Evolutionary conservation across 2,329 filamentous ascomycete genomes (phyloP).

Genomic region (Fusarium clavum): DNA sequence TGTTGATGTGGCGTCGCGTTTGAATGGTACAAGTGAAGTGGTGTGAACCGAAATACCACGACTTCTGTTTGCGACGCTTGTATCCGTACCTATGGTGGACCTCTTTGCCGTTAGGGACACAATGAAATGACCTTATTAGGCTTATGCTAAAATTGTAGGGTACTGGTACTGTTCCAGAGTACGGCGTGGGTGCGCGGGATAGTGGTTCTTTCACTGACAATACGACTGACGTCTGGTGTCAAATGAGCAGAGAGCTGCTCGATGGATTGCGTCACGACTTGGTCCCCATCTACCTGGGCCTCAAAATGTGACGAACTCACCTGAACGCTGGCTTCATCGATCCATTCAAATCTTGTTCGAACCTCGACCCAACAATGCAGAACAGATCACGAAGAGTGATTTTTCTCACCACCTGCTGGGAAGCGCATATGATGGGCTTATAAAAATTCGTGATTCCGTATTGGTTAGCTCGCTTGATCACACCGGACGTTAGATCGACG

Average conservation of each 20-base stretch:
- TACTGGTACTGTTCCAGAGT: conserved; percentile 15
- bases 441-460: conserved; percentile 28
- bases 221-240: conserved; percentile 15
- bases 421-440: conserved; percentile 13
- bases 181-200: conserved; percentile 33
- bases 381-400: background rate
- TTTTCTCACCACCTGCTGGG: conserved; percentile 1
- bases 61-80: conserved; percentile 29
- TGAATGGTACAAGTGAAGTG: conserved; percentile 24
- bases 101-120: conserved; percentile 33
- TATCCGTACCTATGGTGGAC: conserved; percentile 22
- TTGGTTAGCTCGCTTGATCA: conserved; percentile 39
- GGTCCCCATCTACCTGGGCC: background rate
- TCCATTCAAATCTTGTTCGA: conserved; percentile 5
- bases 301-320: conserved; percentile 11
- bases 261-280: conserved; percentile 45
- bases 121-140: conserved; percentile 31
- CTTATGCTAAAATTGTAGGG: conserved; percentile 10
- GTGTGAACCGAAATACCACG: conserved; percentile 39
- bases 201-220: conserved; percentile 29
- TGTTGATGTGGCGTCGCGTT: conserved; percentile 29
- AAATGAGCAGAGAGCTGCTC: conserved; percentile 21
- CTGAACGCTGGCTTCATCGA: conserved; percentile 17
- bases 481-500: conserved; percentile 35
- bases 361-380: conserved; percentile 1